Evolutionary conservation across 306 rosid species (phyloP).

Genomic region (Inga oerstediana): DNA sequence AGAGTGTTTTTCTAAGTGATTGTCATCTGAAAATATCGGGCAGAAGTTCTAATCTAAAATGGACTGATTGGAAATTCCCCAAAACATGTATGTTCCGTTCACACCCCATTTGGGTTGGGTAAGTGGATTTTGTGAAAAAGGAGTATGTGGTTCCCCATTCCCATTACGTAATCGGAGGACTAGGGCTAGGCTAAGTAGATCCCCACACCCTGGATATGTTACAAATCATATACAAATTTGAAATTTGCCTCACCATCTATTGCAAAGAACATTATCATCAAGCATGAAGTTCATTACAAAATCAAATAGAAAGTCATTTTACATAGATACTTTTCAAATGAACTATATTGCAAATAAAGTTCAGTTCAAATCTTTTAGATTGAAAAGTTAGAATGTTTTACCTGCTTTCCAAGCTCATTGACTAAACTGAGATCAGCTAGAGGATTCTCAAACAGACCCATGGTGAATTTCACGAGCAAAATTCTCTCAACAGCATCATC

Average conservation of each 20-base stretch:
- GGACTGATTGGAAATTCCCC: neutral
- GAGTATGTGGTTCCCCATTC: neutral
- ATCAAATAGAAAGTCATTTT: neutral
- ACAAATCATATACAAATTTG: neutral
- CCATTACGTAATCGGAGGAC: neutral
- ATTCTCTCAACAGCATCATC: slow-evolving; percentile 90
- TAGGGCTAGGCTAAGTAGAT: neutral
- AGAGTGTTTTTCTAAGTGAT: neutral
- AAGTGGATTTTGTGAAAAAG: neutral
- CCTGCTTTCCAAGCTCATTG: slow-evolving; percentile 97
- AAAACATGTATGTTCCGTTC: neutral
- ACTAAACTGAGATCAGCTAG: slow-evolving; percentile 83
- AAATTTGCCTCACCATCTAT: neutral
- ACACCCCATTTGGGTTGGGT: neutral
- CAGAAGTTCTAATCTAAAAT: neutral
- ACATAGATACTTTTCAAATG: neutral
- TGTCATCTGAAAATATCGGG: neutral
- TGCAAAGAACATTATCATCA: neutral
- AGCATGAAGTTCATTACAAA: neutral
- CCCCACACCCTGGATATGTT: neutral
- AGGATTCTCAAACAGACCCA: slow-evolving; percentile 94
- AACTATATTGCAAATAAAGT: slow-evolving; percentile 13
- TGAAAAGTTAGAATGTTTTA: slow-evolving; percentile 32
- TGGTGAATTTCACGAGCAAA: slow-evolving; percentile 83
- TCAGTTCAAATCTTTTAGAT: slow-evolving; percentile 10